Base-by-base conservation (phyloP, 2,329 filamentous ascomycete genomes). In the Colletotrichum euphorbiae region DNA sequence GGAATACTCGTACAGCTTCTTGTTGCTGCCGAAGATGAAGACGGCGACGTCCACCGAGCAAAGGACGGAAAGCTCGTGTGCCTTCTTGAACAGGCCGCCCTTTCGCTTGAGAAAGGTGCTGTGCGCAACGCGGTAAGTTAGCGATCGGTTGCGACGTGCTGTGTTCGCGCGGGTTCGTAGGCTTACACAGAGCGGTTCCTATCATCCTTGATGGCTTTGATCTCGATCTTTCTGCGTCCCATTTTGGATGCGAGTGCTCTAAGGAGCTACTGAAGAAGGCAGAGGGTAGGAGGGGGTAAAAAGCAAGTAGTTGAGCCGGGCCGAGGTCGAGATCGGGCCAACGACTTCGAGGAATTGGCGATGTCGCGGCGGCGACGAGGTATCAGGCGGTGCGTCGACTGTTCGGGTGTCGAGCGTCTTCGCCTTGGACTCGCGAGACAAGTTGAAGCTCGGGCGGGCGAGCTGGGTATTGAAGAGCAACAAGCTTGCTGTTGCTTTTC, bases 171-270 rank as follows among this genome's bases (percentile, higher is more conserved):
- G 12, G 54, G 15, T 40, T 24, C 52, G n/a, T 54, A 50, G 67
- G 85, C 93, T 81, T 93, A 98, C 94, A 98, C 94, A 76, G 94
- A 97, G 79, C 94, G 93, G 79, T 98, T 98, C 76, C 94, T 90
- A 82, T 98, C 94, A 89, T 98, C 94, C 83, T 97, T 98, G 87
- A 98, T 98, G 74, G 95, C 93, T 84, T 98, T 98, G 86, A 99
- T 98, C 85, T 98, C 96, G 79, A 99, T 99, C 89, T 99, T 99
- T 87, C 96, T 90, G 81, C 96, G 91, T 80, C 96, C 96, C 96
- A 99, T 99, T 61, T 78, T 82, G 80, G 6, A 73, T 38, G 21
- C 17, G 40, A 38, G 43, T 42, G 48, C 43, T 62, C 52, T 52
- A 48, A 36, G 33, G 38, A 62, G 54, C 55, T 54, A 48, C 28